These are phyloP conservation scores for Tetrapisispora pingtungensis DNA, from an alignment of 805 yeast genomes.

Conservation along the genomic window DNA sequence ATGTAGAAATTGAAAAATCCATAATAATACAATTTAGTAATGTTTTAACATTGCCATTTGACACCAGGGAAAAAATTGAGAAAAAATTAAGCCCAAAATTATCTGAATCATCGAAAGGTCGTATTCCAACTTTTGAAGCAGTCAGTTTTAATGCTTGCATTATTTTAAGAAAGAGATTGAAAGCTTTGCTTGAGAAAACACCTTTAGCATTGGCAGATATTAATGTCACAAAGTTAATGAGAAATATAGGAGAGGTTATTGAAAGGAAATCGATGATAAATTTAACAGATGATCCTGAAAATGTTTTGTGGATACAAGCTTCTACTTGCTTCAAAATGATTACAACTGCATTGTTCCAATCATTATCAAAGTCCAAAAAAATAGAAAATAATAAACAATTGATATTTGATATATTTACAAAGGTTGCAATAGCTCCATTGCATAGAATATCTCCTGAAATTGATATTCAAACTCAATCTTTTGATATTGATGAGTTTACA, in stretches of 20 bases:
- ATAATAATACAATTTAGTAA: slow-evolving; percentile 46
- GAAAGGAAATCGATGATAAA: slow-evolving; percentile 33
- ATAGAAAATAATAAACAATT: slow-evolving; percentile 6
- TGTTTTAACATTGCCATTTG: slow-evolving; percentile 50
- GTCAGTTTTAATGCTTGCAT: slow-evolving; percentile 41
- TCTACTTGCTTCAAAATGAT: slow-evolving; percentile 33
- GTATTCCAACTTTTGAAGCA: slow-evolving; percentile 57
- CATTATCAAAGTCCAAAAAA: slow-evolving; percentile 3
- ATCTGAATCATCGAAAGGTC: slow-evolving; percentile 24
- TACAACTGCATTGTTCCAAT: slow-evolving; percentile 18
- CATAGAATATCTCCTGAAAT: slow-evolving; percentile 18
- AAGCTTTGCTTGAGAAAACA: slow-evolving; percentile 22
- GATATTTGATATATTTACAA: slow-evolving; percentile 22
- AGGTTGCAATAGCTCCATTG: slow-evolving; percentile 24
- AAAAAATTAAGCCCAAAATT: slow-evolving; percentile 39
- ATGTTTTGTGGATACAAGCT: slow-evolving; percentile 48
- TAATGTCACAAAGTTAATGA: slow-evolving; percentile 37
- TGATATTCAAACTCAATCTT: slow-evolving; percentile 32
- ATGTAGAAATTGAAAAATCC: slow-evolving; percentile 33
- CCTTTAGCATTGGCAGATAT: slow-evolving; percentile 34
- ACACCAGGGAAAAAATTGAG: slow-evolving; percentile 46
- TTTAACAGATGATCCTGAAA: slow-evolving; percentile 5
- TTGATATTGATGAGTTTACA: slow-evolving; percentile 38
- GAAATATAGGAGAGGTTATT: slow-evolving; percentile 44
- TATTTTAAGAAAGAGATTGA: slow-evolving; percentile 33